Base-by-base conservation (phyloP, 2,329 filamentous ascomycete genomes). In the Calonectria pauciramosa region DNA sequence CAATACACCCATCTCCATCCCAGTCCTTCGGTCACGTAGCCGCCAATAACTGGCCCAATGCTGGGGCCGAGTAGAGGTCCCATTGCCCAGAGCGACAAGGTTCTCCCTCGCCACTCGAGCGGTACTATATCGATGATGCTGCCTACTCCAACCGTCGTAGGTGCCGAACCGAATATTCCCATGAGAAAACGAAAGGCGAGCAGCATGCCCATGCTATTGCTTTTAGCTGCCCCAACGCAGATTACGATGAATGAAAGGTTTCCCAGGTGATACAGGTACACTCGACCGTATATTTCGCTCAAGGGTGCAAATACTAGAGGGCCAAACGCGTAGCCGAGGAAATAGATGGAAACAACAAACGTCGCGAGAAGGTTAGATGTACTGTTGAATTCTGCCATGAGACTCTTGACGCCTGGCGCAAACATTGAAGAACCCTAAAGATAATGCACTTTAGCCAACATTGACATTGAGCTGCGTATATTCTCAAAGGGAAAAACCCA, bases 191-290 rank as follows among this genome's bases (percentile, higher is more conserved):
- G 87, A 71, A 89, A 90, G 1, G 86, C 83, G 59, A 90, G 83
- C 16, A 91, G 82, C 76, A 85, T 84, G 1, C 77, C 83, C 52
- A 89, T 76, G 28, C 83, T 86, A 13, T 84, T 86, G 2, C 82
- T 80, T 20, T 86, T 76, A 0, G 90, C 90, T 78, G 89, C 89
- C 14, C 84, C 90, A 9, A 87, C 77, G 34, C 81, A 86, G 72
- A 93, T 93, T 80, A 91, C 90, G 14, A 92, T 90, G 10, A 86
- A 86, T 11, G 92, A 81, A 18, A 92, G 88, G 32, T 91, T 90
- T 71, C 82, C 84, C 34, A 79, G 65, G 65, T 85, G 80, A 72
- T 87, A 87, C 18, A 89, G 76, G 13, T 82, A 80, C n/a, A 84
- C 79, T 5, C 87, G 84, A 6, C 87, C 87, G 72, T 87, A 88